Evolutionary conservation across 495 filamentous ascomycete species (phyloP), one percentile per base, ranked within the genome.

Genomic region (Lasiosphaeria ovina): DNA sequence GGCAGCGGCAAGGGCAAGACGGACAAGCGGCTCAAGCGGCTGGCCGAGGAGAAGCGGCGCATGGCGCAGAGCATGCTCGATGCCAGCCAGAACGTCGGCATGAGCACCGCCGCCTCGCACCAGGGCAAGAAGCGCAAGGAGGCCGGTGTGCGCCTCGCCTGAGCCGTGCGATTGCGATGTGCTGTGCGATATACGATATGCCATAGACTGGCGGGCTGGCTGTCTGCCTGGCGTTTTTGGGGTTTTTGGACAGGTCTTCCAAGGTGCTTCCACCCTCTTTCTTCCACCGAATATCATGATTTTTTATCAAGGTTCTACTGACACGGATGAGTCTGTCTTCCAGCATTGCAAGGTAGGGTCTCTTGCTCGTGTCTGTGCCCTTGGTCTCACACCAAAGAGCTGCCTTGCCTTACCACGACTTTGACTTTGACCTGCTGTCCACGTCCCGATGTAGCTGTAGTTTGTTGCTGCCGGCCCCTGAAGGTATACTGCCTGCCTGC

Each of bases 1-100:
- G 92, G 93, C 48, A 92, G 88, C 68, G 94, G 94, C 55, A 97
- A 97, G 82, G 89, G 89, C 78, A 98, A 98, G 87, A 97, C 92
- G 32, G 93, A 98, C 80, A 98, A 98, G 78, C 80, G 84, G 56
- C 76, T 98, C 53, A 97, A 97, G 86, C 96, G 94, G 85, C 93
- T 97, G 75, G 94, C 93, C 58, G 91, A 93, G 65, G 93, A 97
- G 78, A 93, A 92, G 83, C 88, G 88, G 70, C 83, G 85, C 64
- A 86, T 90, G 78, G 83, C 89, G 0, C 88, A 90, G 81, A 91
- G 88, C 67, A 81, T 87, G 50, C 73, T 97, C 61, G 91, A 95
- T 68, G 89, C 85, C 57, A 91, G 88, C 66, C 87, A 90, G 72
- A 87, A 87, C 61, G 89, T 87, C 33, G 92, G 91, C 34, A 92